phyloP scores from a whole-genome alignment of 192 early-diverging fungal genomes.

The Umbelopsis isabellina region DNA sequence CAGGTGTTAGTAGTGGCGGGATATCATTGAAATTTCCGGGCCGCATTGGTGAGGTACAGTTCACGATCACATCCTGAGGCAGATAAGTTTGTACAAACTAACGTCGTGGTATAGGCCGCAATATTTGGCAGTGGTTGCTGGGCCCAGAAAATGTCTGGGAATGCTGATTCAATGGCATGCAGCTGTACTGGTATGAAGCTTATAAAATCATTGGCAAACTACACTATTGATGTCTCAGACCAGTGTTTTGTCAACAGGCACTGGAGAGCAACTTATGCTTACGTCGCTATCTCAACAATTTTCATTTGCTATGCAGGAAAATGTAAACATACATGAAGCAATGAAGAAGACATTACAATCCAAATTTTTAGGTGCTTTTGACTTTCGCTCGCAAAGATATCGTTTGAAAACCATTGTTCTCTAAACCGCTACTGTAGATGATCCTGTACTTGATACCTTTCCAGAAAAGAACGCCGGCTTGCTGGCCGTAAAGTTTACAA shows the following conservation, averaged over 20 bases:
- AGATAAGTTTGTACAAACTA: not conserved
- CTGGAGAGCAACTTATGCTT: slow-evolving; percentile 87
- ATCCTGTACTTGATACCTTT: slow-evolving; percentile 30
- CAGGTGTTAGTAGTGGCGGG: slow-evolving; percentile 87
- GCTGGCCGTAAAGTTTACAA: slow-evolving; percentile 26
- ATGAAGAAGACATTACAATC: slow-evolving; percentile 31
- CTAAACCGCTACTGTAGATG: slow-evolving; percentile 20
- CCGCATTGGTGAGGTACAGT: slow-evolving; percentile 76
- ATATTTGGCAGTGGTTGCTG: slow-evolving; percentile 83
- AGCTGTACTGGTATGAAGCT: slow-evolving; percentile 54
- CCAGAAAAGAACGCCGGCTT: slow-evolving; percentile 42
- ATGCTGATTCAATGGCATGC: slow-evolving; percentile 54
- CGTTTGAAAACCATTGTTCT: slow-evolving; percentile 1
- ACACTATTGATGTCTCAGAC: not conserved
- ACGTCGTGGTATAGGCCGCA: slow-evolving; percentile 62
- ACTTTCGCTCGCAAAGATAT: not conserved
- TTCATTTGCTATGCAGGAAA: slow-evolving; percentile 38
- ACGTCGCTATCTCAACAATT: slow-evolving; percentile 67
- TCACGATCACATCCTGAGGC: not conserved
- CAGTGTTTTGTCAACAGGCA: slow-evolving; percentile 45
- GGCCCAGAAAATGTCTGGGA: slow-evolving; percentile 58
- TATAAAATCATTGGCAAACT: not conserved
- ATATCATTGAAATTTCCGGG: slow-evolving; percentile 85
- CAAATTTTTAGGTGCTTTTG: slow-evolving; percentile 30
- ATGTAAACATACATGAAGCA: slow-evolving; percentile 27